phyloP scores from a whole-genome alignment of 345 rosid genomes.

The Citrus mangshanensis region DNA sequence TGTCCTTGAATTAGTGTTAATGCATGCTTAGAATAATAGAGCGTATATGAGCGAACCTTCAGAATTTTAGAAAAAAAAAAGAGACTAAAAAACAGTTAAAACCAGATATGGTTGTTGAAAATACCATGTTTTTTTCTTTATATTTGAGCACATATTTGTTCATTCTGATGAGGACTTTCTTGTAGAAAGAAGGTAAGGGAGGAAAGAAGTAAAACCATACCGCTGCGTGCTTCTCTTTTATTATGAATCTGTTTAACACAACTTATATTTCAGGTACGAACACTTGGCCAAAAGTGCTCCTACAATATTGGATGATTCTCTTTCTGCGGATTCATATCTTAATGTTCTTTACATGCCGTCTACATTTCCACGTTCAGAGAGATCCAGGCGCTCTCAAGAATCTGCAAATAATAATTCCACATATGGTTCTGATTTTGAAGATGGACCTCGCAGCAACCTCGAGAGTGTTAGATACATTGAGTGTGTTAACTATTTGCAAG shows the following conservation, averaged over 20 bases:
- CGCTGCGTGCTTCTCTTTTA: not conserved
- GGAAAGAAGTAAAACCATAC: not conserved
- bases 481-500: constrained; percentile 82
- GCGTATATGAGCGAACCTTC: not conserved
- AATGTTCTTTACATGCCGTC: constrained; percentile 95
- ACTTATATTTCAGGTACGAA: constrained; percentile 63
- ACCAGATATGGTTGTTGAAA: not conserved
- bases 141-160: not conserved
- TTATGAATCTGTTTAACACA: constrained; percentile 20
- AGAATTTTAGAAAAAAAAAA: not conserved
- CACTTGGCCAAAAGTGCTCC: constrained; percentile 98
- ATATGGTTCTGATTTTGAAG: constrained; percentile 53
- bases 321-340: constrained; percentile 95
- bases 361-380: constrained; percentile 93
- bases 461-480: constrained; percentile 72
- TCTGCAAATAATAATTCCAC: constrained; percentile 50
- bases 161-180: not conserved
- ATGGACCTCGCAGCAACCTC: constrained; percentile 86
- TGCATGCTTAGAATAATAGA: not conserved
- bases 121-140: not conserved
- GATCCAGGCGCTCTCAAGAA: constrained; percentile 66
- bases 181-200: not conserved
- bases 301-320: constrained; percentile 92
- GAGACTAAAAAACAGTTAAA: not conserved
- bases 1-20: not conserved